Percentiles rank a stretch among this genome's conserved stretches.
These are phyloP conservation scores for Diaporthe helianthi DNA, from an alignment of 2,329 filamentous ascomycete genomes.

Conservation along the genomic window DNA sequence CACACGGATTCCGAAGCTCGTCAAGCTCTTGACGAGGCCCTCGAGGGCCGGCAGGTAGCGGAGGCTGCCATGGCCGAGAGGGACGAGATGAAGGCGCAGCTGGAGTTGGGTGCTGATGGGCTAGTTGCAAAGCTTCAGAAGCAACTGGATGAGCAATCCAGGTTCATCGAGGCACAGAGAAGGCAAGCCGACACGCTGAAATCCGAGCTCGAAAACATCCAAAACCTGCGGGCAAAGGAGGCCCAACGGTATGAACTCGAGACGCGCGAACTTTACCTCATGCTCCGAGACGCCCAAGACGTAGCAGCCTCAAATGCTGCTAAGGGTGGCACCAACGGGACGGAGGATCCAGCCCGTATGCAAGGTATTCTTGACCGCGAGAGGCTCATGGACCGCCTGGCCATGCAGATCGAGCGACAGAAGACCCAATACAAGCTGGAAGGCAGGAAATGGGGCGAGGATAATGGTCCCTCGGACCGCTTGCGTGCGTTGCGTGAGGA, in stretches of 20 bases:
- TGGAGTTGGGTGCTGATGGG: slow-evolving; percentile 92
- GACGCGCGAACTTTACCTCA: slow-evolving; percentile 94
- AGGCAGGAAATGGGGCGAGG: slow-evolving; percentile 86
- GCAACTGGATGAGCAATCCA: slow-evolving; percentile 90
- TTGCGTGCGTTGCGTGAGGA: slow-evolving; percentile 90
- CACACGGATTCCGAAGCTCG: slow-evolving; percentile 96
- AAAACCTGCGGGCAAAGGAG: slow-evolving; percentile 86
- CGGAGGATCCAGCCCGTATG: slow-evolving; percentile 77
- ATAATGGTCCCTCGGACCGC: slow-evolving; percentile 85
- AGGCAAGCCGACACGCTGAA: slow-evolving; percentile 89
- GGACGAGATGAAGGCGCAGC: slow-evolving; percentile 88
- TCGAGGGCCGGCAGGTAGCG: slow-evolving; percentile 89
- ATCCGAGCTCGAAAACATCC: slow-evolving; percentile 85
- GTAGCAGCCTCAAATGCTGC: slow-evolving; percentile 85
- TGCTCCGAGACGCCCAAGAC: slow-evolving; percentile 97
- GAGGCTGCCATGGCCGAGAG: slow-evolving; percentile 96
- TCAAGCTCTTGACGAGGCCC: slow-evolving; percentile 87
- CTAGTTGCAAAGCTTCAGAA: slow-evolving; percentile 91
- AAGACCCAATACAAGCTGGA: slow-evolving; percentile 98
- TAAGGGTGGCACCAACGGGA: slow-evolving; percentile 61
- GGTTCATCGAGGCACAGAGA: slow-evolving; percentile 87
- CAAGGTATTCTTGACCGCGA: slow-evolving; percentile 94
- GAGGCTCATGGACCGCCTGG: slow-evolving; percentile 88
- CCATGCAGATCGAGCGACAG: slow-evolving; percentile 93
- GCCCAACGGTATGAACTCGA: slow-evolving; percentile 94